A percentile compares a stretch with the other conserved stretches of the same genome.
These are phyloP conservation scores for Starmerella powellii DNA, from an alignment of 805 yeast genomes.

Conservation along the genomic window DNA sequence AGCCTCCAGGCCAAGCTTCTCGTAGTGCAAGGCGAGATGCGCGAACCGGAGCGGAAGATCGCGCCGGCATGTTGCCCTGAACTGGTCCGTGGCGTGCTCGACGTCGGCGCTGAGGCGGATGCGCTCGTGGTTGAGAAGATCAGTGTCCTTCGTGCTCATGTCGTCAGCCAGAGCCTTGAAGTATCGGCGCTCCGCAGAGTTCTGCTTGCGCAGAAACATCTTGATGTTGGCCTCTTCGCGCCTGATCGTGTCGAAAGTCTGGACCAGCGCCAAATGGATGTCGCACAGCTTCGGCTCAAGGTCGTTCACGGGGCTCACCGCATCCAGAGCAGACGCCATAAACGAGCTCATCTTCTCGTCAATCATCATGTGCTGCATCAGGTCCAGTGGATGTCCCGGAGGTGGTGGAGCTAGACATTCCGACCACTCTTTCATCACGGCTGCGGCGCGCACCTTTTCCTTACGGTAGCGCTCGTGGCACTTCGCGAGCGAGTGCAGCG, in stretches of 20 bases:
- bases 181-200: conserved; percentile 16
- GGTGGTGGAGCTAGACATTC: conserved; percentile 7
- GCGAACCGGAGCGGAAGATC: conserved; percentile 9
- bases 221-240: conserved; percentile 17
- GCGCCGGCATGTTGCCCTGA: conserved; percentile 1
- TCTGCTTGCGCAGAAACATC: conserved; percentile 4
- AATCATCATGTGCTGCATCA: conserved; percentile 4
- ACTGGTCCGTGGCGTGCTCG: conserved; percentile 3
- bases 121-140: neutral
- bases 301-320: conserved; percentile 4
- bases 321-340: conserved; percentile 4
- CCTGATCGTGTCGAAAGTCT: conserved; percentile 18
- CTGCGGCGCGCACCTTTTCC: conserved; percentile 9
- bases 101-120: neutral
- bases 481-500: conserved; percentile 13
- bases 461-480: conserved; percentile 18
- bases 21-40: conserved; percentile 3
- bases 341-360: conserved; percentile 13
- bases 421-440: conserved; percentile 20
- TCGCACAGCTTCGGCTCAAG: conserved; percentile 4
- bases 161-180: conserved; percentile 17
- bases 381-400: neutral
- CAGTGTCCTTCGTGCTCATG: neutral
- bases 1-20: neutral
- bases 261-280: conserved; percentile 9